Conservation (phyloP, 495 filamentous ascomycete genomes). For the Podospora pseudocomata region DNA sequence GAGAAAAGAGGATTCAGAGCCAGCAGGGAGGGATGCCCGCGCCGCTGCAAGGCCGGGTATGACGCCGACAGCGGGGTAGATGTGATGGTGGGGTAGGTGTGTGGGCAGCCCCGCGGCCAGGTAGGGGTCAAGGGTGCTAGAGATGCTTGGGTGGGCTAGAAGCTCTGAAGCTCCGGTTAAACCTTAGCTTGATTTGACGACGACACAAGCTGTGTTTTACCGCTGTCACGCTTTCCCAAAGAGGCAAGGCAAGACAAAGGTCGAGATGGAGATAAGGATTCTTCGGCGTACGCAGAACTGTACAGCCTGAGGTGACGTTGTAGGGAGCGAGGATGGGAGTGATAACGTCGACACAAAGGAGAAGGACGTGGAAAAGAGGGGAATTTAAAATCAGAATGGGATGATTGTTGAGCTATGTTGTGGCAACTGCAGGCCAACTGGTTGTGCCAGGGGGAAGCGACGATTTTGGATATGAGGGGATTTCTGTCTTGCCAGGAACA, state of each 20-base stretch:
- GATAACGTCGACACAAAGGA: not conserved
- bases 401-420: not conserved
- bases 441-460: not conserved
- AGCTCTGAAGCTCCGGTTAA: conserved; percentile 7
- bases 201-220: not conserved
- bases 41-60: conserved; percentile 16
- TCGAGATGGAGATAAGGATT: not conserved
- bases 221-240: not conserved
- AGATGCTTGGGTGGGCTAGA: conserved; percentile 5
- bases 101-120: not conserved
- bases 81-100: conserved; percentile 19
- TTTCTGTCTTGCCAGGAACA: conserved; percentile 8
- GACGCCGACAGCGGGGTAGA: conserved; percentile 24
- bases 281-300: not conserved
- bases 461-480: conserved; percentile 3
- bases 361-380: not conserved
- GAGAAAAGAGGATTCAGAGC: conserved; percentile 3
- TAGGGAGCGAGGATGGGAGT: not conserved
- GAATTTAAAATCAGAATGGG: not conserved
- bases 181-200: conserved; percentile 1
- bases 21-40: conserved; percentile 13
- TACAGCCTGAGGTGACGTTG: not conserved
- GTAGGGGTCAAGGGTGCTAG: not conserved
- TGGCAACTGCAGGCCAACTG: not conserved
- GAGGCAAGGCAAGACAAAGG: not conserved